Conservation (phyloP, 306 rosid species). For the Medicago truncatula region MtrunA17r5.0-ANR NC_053048.1:34041001-34041500, state of each 20-base stretch:
- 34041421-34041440: background rate
- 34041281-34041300: background rate
- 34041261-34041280: background rate
- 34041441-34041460: constrained; percentile 15
- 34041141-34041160: background rate
- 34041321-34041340: background rate
- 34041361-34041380: constrained; percentile 1
- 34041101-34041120: background rate
- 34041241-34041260: background rate
- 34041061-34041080: background rate
- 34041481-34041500: constrained; percentile 11
- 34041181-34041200: background rate
- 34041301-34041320: constrained; percentile 5
- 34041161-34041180: background rate
- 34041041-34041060: constrained; percentile 20
- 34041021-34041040: background rate
- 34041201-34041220: background rate
- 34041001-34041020: background rate
- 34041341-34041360: too few relatives aligned
- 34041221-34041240: background rate
- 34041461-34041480: constrained; percentile 8
- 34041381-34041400: constrained; percentile 14
- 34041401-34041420: background rate
- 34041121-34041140: background rate
- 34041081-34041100: background rate